Percentiles rank a stretch among this genome's conserved stretches.
Evolutionary conservation across 768 basidiomycete genomes (phyloP).

Genomic region (Phlebiopsis gigantea): DNA sequence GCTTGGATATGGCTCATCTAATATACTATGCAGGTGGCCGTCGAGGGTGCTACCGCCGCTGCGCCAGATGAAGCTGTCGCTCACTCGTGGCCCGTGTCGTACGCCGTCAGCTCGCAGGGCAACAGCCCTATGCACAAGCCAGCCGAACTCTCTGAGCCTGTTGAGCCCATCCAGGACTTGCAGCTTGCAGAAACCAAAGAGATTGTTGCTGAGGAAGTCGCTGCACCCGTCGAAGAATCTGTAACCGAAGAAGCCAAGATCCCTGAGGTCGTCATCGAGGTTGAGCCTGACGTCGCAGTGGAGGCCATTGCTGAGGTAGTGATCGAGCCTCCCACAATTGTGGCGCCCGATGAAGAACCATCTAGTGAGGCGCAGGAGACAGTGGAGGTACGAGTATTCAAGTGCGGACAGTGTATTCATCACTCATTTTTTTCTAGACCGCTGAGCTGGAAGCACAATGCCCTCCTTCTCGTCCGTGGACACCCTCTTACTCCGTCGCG

Average conservation of each 20-base stretch:
- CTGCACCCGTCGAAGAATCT: conserved; percentile 7
- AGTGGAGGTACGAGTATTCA: neutral
- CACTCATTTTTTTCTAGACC: no score
- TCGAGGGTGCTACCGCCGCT: conserved; percentile 4
- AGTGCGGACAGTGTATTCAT: neutral
- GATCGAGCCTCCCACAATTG: conserved; percentile 1
- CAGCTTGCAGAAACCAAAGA: neutral
- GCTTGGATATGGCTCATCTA: neutral
- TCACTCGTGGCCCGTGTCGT: conserved; percentile 43
- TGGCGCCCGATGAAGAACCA: neutral
- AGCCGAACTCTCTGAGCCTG: conserved; percentile 1
- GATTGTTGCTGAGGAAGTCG: neutral
- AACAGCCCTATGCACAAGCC: conserved; percentile 15
- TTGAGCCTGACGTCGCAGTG: neutral
- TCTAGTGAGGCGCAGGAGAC: neutral
- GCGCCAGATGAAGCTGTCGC: conserved; percentile 17
- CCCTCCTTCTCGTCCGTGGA: conserved; percentile 14
- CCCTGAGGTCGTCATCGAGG: neutral
- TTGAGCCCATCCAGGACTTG: conserved; percentile 6
- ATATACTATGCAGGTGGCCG: neutral
- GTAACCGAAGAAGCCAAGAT: neutral
- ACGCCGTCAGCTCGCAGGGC: conserved; percentile 43
- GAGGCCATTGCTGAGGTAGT: neutral
- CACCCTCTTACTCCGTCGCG: conserved; percentile 25
- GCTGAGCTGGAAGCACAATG: conserved; percentile 11